These are phyloP conservation scores for Ganoderma sinense DNA, from an alignment of 1,284 basidiomycete genomes.

Conservation along the genomic window DNA sequence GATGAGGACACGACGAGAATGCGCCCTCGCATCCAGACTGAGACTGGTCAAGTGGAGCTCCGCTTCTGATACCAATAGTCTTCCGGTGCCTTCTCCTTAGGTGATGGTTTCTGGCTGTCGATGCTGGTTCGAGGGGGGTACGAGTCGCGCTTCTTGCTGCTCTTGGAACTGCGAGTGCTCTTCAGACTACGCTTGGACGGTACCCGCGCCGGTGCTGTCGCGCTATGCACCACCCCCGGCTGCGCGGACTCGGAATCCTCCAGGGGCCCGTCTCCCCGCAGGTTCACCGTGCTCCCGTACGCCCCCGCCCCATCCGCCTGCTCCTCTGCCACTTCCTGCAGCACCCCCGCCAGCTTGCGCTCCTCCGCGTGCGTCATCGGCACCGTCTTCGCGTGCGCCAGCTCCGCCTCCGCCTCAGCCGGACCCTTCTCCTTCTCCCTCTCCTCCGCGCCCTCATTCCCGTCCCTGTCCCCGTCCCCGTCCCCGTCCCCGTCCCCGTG, in stretches of 20 bases:
- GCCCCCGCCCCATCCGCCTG: not conserved
- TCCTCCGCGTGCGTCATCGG: slow-evolving; percentile 29
- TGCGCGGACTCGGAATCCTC: slow-evolving; percentile 43
- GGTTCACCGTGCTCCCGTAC: slow-evolving; percentile 18
- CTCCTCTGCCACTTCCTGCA: not conserved
- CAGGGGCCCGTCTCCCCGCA: slow-evolving; percentile 18
- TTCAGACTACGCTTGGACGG: not conserved
- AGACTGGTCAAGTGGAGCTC: not conserved
- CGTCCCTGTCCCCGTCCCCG: slow-evolving; percentile 9
- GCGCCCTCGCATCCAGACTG: too few species aligned
- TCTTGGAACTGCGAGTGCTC: not conserved
- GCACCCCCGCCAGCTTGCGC: not conserved
- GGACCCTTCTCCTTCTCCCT: not conserved
- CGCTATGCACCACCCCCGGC: slow-evolving; percentile 41
- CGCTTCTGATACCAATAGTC: not conserved
- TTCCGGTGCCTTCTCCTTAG: not conserved
- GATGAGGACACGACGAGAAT: not conserved
- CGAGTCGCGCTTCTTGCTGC: not conserved
- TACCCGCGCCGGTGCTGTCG: slow-evolving; percentile 29
- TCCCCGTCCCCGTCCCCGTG: not conserved
- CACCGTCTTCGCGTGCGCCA: slow-evolving; percentile 47
- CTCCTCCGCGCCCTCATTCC: slow-evolving; percentile 39
- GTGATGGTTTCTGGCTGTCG: not conserved
- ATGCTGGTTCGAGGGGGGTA: not conserved
- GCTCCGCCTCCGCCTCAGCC: slow-evolving; percentile 5